Evolutionary conservation across 2,329 filamentous ascomycete genomes (phyloP).

Genomic region (Tetracladium maxilliforme): DNA sequence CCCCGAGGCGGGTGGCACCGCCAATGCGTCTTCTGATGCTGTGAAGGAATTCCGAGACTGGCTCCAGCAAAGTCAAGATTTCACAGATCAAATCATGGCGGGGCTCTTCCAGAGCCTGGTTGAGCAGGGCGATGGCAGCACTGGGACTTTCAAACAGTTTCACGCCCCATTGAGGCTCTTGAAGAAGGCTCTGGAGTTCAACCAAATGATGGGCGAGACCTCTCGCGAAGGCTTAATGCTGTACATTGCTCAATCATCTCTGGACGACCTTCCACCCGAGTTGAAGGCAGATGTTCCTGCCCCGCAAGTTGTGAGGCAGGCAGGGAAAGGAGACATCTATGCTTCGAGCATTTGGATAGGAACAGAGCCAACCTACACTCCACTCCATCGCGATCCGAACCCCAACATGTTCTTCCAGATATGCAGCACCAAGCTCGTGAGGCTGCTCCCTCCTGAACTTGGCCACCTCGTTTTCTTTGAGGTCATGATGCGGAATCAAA

Average conservation of each 20-base stretch:
- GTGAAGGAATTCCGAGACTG: too few species aligned
- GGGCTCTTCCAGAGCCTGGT: too few species aligned
- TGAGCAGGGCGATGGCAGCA: too few species aligned
- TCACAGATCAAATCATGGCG: too few species aligned
- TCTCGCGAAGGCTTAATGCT: too few species aligned
- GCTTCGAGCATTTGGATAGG: constrained; percentile 81
- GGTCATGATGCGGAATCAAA: constrained; percentile 21
- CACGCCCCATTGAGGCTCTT: constrained; percentile 51
- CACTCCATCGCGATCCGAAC: constrained; percentile 85
- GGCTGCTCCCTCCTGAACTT: constrained; percentile 49
- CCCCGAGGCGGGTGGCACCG: too few species aligned
- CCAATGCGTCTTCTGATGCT: too few species aligned
- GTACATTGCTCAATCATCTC: constrained; percentile 74
- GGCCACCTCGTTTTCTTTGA: constrained; percentile 50
- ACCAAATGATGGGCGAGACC: constrained; percentile 10
- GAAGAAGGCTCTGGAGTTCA: constrained; percentile 37
- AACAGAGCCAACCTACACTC: constrained; percentile 73
- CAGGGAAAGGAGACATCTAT: constrained; percentile 75
- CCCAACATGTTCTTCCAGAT: constrained; percentile 86
- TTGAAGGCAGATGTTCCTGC: constrained; percentile 53
- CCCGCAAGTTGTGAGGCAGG: constrained; percentile 44
- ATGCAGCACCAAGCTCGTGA: constrained; percentile 54
- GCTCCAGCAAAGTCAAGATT: too few species aligned
- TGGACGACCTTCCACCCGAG: constrained; percentile 48
- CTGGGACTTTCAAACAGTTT: constrained; percentile 38